Conservation (phyloP, 2,329 filamentous ascomycete genomes). For the Aureobasidium lini region DNA sequence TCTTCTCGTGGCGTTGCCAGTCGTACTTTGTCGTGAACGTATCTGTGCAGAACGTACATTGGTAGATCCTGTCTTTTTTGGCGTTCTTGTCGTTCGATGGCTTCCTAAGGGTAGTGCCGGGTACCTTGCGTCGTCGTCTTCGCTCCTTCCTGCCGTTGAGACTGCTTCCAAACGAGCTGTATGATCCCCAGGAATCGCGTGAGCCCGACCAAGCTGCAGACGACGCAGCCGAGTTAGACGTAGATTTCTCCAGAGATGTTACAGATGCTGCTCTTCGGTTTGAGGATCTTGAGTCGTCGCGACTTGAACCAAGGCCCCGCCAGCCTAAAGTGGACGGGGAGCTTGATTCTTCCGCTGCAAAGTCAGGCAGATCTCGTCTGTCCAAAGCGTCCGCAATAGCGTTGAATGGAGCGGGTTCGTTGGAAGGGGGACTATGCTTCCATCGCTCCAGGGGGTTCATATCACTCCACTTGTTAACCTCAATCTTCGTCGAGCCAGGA, state of each 20-base stretch:
- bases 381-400: constrained; percentile 57
- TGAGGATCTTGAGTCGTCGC: constrained; percentile 41
- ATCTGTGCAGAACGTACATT: constrained; percentile 53
- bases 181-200: constrained; percentile 48
- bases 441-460: constrained; percentile 37
- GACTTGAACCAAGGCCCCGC: constrained; percentile 43
- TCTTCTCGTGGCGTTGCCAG: constrained; percentile 58
- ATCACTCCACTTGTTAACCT: constrained; percentile 26
- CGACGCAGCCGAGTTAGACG: constrained; percentile 42
- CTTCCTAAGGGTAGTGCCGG: constrained; percentile 19
- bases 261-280: constrained; percentile 45
- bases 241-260: constrained; percentile 46
- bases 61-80: constrained; percentile 39
- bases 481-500: constrained; percentile 44
- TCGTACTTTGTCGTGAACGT: constrained; percentile 52
- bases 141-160: constrained; percentile 50
- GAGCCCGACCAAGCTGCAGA: constrained; percentile 47
- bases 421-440: constrained; percentile 61
- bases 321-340: constrained; percentile 31
- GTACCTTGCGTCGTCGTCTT: constrained; percentile 41
- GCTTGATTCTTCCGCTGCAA: constrained; percentile 18
- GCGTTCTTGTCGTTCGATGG: constrained; percentile 31
- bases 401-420: constrained; percentile 58
- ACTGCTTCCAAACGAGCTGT: constrained; percentile 41
- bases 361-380: constrained; percentile 23